phyloP scores from a whole-genome alignment of 176 grass and related monocot genomes.

The Olyra latifolia region DNA sequence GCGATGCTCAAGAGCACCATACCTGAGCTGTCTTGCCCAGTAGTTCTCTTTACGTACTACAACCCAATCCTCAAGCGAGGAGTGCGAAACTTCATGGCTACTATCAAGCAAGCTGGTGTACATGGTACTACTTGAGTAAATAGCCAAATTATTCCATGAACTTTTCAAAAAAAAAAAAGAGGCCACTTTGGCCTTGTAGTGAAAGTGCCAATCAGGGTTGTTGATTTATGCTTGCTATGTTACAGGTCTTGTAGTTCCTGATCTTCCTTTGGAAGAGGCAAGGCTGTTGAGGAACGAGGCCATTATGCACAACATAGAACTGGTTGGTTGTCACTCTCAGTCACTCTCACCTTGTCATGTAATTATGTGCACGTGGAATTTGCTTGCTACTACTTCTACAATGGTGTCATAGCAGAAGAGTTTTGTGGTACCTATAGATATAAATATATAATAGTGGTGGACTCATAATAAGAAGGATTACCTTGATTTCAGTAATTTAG shows the following conservation, averaged over 20 bases:
- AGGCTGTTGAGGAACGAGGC: constrained; percentile 63
- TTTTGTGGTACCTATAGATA: no score
- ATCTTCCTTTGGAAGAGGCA: constrained; percentile 93
- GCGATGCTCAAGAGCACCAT: constrained; percentile 70
- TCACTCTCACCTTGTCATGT: constrained; percentile 22
- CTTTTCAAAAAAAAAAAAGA: no score
- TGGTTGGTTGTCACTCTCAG: constrained; percentile 57
- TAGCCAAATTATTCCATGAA: background rate
- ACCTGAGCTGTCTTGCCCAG: constrained; percentile 75
- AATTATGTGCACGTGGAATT: background rate
- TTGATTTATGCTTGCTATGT: constrained; percentile 12
- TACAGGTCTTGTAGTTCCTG: constrained; percentile 87
- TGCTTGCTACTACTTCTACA: no score
- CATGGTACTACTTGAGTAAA: constrained; percentile 44
- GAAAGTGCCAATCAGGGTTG: background rate
- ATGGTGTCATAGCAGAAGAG: background rate
- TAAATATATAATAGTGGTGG: no score
- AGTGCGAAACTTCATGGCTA: constrained; percentile 71
- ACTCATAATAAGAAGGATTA: no score
- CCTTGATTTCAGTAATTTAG: background rate
- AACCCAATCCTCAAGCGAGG: constrained; percentile 87
- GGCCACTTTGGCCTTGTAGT: no score
- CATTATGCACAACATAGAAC: constrained; percentile 68
- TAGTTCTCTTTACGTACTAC: constrained; percentile 92
- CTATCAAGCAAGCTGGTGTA: constrained; percentile 59